These are phyloP conservation scores for Podospora didyma DNA, from an alignment of 495 filamentous ascomycete species.

Conservation along the genomic window DNA sequence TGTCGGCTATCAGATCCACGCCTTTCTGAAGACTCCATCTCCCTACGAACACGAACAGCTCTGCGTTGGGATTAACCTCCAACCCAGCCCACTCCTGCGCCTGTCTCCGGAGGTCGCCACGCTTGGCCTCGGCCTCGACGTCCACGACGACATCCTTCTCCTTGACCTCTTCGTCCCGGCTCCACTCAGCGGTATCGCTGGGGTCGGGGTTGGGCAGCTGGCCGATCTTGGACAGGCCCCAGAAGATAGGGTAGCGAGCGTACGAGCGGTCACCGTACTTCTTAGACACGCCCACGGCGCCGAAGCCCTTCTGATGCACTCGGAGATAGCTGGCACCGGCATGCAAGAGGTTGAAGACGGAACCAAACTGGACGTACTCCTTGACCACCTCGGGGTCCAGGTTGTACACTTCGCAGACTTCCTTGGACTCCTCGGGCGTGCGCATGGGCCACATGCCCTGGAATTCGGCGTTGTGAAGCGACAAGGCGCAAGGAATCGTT, in stretches of 20 bases:
- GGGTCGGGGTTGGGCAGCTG: slow-evolving; percentile 71
- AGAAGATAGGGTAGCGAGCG: slow-evolving; percentile 73
- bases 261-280: slow-evolving; percentile 73
- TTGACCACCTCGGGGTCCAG: slow-evolving; percentile 42
- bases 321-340: slow-evolving; percentile 68
- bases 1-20: slow-evolving; percentile 71
- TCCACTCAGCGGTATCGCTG: slow-evolving; percentile 65
- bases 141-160: slow-evolving; percentile 54
- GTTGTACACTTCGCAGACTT: slow-evolving; percentile 69
- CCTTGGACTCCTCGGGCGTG: slow-evolving; percentile 43
- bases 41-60: slow-evolving; percentile 72
- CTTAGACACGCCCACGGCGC: slow-evolving; percentile 67
- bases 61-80: slow-evolving; percentile 57
- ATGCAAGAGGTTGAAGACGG: slow-evolving; percentile 68
- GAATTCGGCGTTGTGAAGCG: slow-evolving; percentile 56
- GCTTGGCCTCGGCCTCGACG: slow-evolving; percentile 48
- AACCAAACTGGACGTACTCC: slow-evolving; percentile 62
- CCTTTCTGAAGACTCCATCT: slow-evolving; percentile 77
- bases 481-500: slow-evolving; percentile 52
- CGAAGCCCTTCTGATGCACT: slow-evolving; percentile 68
- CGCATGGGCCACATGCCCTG: slow-evolving; percentile 58
- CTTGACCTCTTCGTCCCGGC: slow-evolving; percentile 38
- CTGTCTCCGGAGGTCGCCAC: slow-evolving; percentile 56
- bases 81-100: slow-evolving; percentile 74
- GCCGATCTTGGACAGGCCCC: slow-evolving; percentile 67